Evolutionary conservation across 2,329 filamentous ascomycete genomes (phyloP).

Genomic region (Botrytis pseudocinerea): DNA sequence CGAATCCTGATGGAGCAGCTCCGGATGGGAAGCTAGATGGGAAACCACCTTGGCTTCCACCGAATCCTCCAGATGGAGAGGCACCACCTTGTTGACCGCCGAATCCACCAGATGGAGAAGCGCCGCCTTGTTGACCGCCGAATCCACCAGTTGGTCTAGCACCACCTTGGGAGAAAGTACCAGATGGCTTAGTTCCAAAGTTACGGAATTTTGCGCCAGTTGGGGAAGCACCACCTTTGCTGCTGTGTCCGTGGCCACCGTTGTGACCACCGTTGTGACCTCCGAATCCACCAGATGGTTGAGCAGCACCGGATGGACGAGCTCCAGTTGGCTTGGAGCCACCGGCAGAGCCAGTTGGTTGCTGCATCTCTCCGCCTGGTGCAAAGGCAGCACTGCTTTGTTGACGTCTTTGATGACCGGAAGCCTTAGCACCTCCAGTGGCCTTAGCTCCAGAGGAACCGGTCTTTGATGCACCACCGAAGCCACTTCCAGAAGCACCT

Average conservation of each 20-base stretch:
- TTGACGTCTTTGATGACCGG: conserved; percentile 20
- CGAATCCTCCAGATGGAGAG: background rate
- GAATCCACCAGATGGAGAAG: background rate
- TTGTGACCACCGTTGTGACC: background rate
- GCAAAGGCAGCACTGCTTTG: background rate
- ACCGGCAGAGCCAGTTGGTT: background rate
- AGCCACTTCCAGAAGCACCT: background rate
- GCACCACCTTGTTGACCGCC: background rate
- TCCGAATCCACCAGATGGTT: background rate
- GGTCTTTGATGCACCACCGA: background rate
- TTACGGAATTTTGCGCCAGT: conserved; percentile 6
- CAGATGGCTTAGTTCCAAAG: background rate
- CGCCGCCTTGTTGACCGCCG: background rate
- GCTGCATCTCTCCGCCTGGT: background rate
- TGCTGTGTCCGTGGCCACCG: background rate
- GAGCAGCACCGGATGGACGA: background rate
- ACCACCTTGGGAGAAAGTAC: background rate
- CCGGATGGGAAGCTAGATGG: background rate
- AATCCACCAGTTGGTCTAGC: conserved; percentile 10
- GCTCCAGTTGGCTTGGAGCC: background rate
- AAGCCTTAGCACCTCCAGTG: background rate
- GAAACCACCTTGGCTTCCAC: background rate
- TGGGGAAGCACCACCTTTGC: background rate
- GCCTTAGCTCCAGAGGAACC: background rate
- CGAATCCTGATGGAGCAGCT: background rate